These are phyloP conservation scores for Fusarium robinianum DNA, from an alignment of 2,329 filamentous ascomycete genomes.

Conservation along the genomic window DNA sequence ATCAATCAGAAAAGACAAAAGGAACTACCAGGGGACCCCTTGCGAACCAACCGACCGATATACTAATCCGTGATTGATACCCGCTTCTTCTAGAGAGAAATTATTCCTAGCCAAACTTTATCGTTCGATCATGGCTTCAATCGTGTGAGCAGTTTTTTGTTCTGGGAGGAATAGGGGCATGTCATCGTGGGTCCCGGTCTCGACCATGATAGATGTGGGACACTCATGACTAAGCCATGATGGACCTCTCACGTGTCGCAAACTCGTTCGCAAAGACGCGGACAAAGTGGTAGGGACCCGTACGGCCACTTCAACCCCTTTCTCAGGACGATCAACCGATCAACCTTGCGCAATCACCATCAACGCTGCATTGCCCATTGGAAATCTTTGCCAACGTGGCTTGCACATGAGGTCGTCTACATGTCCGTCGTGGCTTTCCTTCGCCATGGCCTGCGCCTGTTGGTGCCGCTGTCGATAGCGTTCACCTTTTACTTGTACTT, in stretches of 20 bases:
- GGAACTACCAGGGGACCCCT: too few relatives aligned
- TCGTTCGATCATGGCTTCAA: too few relatives aligned
- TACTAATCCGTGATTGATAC: too few relatives aligned
- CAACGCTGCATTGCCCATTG: conserved; percentile 12
- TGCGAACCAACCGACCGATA: too few relatives aligned
- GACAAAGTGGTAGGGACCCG: not conserved
- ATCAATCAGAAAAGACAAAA: too few relatives aligned
- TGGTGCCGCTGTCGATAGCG: conserved; percentile 66
- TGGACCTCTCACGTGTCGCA: conserved; percentile 22
- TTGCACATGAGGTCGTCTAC: conserved; percentile 48
- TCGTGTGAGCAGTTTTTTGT: too few relatives aligned
- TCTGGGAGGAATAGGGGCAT: too few relatives aligned
- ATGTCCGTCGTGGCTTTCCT: conserved; percentile 59
- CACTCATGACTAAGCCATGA: conserved; percentile 27
- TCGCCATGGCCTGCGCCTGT: conserved; percentile 59
- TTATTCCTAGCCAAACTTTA: too few relatives aligned
- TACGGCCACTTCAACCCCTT: conserved; percentile 15
- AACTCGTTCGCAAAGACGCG: not conserved
- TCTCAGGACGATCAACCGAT: conserved; percentile 2
- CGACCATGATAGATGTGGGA: conserved; percentile 2
- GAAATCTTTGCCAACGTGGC: conserved; percentile 10
- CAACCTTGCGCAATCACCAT: conserved; percentile 15
- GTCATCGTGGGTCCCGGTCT: not conserved
- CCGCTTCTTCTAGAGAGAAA: too few relatives aligned
- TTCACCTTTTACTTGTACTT: conserved; percentile 82